Evolutionary conservation across 1,284 basidiomycete species (phyloP).

Genomic region (Cystobasidium pallidum): DNA sequence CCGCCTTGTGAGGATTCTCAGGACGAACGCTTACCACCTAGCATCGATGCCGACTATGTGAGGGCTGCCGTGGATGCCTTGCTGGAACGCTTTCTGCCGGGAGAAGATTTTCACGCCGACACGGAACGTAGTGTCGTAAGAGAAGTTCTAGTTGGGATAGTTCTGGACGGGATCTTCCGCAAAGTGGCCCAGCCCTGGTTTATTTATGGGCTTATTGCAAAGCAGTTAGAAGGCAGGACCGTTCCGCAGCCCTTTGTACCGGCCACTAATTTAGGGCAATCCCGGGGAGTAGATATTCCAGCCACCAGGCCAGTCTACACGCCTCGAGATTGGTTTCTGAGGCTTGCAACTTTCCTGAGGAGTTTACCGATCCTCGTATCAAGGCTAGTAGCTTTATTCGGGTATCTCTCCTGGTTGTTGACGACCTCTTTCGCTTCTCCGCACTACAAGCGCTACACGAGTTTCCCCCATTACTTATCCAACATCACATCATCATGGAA

Average conservation of each 20-base stretch:
- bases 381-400: conserved; percentile 32
- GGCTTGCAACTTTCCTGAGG: conserved; percentile 36
- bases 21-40: conserved; percentile 27
- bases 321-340: conserved; percentile 24
- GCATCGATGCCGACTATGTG: conserved; percentile 72
- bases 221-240: conserved; percentile 63
- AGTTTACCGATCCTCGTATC: conserved; percentile 46
- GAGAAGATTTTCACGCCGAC: conserved; percentile 70
- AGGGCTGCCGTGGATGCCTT: conserved; percentile 73
- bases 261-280: no score
- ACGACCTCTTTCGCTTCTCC: conserved; percentile 35
- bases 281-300: not conserved
- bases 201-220: conserved; percentile 68
- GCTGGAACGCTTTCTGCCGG: conserved; percentile 68
- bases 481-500: conserved; percentile 63
- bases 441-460: conserved; percentile 10
- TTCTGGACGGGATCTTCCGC: conserved; percentile 68
- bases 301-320: not conserved
- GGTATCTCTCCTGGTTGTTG: conserved; percentile 31
- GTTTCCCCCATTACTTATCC: conserved; percentile 35
- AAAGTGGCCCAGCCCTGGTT: conserved; percentile 79
- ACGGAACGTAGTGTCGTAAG: conserved; percentile 73
- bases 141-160: conserved; percentile 72
- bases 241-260: no score
- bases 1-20: not conserved